These are phyloP conservation scores for Tulasnella sp. DNA, from an alignment of 768 basidiomycete species.

Conservation along the genomic window DNA sequence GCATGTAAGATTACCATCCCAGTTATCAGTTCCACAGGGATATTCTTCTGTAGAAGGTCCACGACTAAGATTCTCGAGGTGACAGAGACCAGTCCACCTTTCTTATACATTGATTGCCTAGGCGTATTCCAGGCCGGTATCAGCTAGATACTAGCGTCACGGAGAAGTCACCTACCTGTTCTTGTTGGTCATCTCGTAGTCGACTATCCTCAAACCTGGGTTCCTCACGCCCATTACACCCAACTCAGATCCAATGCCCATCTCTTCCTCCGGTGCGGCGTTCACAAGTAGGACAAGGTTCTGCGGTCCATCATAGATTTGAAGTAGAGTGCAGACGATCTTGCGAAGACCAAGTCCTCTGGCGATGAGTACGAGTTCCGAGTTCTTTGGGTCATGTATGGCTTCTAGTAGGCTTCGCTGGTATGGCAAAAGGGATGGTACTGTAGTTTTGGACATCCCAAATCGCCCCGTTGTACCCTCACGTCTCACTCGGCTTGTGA, in stretches of 20 bases:
- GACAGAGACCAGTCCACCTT: conserved; percentile 81
- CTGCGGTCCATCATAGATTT: conserved; percentile 81
- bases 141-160: no score
- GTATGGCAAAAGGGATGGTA: conserved; percentile 22
- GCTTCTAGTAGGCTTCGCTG: conserved; percentile 30
- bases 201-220: conserved; percentile 74
- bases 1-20: conserved; percentile 87
- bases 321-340: conserved; percentile 75
- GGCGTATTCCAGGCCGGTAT: background rate
- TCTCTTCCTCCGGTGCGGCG: conserved; percentile 74
- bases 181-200: conserved; percentile 67
- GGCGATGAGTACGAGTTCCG: conserved; percentile 54
- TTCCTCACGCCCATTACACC: conserved; percentile 83
- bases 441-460: no score
- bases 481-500: no score
- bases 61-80: conserved; percentile 92
- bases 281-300: conserved; percentile 80
- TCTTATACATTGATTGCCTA: conserved; percentile 77
- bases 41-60: conserved; percentile 80
- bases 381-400: conserved; percentile 29
- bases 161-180: conserved; percentile 50
- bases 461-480: no score
- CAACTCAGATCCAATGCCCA: conserved; percentile 84
- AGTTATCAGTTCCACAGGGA: conserved; percentile 77
- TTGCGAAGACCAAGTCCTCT: conserved; percentile 83